A percentile compares a stretch with the other conserved stretches of the same genome.
Conservation (phyloP, 192 early-diverging fungal species). For the Linnemannia hyalina region DNA sequence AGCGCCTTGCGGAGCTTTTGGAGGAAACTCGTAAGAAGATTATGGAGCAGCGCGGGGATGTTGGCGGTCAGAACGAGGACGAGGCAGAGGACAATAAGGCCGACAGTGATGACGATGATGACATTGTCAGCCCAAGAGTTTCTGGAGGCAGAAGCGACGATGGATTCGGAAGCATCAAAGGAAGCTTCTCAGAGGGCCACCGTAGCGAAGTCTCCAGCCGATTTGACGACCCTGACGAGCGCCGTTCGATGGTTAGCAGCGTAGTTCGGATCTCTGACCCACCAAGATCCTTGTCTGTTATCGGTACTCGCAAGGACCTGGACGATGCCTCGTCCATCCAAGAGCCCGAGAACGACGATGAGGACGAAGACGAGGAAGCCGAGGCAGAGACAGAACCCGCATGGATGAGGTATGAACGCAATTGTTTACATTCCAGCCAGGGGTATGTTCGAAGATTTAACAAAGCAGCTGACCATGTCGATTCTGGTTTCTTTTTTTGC, state of each 20-base stretch:
- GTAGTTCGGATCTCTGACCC: constrained; percentile 28
- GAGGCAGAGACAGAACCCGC: constrained; percentile 30
- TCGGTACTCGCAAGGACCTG: constrained; percentile 5
- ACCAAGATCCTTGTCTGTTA: background rate
- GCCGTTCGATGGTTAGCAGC: constrained; percentile 44
- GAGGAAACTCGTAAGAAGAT: constrained; percentile 51
- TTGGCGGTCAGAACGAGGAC: background rate
- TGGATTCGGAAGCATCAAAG: constrained; percentile 16
- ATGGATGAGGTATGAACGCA: constrained; percentile 42
- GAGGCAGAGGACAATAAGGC: constrained; percentile 5
- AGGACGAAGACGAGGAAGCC: constrained; percentile 17
- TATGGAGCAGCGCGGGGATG: constrained; percentile 46
- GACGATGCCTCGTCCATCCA: constrained; percentile 36
- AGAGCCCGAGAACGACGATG: constrained; percentile 24
- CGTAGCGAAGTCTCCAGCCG: constrained; percentile 45
- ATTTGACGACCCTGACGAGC: constrained; percentile 45
- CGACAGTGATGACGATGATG: constrained; percentile 7
- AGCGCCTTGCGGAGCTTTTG: constrained; percentile 50
- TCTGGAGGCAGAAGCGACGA: constrained; percentile 21
- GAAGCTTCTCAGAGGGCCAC: constrained; percentile 42
- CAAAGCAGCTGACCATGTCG: background rate
- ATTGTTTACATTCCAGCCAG: background rate
- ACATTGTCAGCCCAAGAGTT: constrained; percentile 27
- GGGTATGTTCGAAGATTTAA: background rate
- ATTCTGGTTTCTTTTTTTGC: background rate